Evolutionary conservation across 1,139 yeast species (phyloP).

Genomic region (Debaryomyces singareniensis): DNA sequence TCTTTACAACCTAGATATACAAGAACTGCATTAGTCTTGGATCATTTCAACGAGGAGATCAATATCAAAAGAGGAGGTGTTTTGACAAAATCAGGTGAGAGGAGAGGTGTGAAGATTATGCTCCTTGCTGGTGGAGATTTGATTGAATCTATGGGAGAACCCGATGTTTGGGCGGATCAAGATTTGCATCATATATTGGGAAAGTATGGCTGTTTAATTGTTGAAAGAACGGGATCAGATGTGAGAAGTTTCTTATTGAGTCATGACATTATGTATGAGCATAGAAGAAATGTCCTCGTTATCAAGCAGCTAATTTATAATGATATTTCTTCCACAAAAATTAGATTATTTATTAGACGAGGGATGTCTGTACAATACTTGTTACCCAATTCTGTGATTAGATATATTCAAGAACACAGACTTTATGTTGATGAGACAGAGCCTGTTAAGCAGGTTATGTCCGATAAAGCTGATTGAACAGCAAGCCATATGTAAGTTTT

Average conservation of each 20-base stretch:
- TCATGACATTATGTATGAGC: constrained; percentile 97
- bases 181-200: constrained; percentile 95
- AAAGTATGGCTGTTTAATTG: constrained; percentile 90
- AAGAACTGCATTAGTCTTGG: constrained; percentile 90
- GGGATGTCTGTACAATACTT: constrained; percentile 96
- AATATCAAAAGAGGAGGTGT: constrained; percentile 88
- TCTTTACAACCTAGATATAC: constrained; percentile 86
- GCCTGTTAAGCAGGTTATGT: constrained; percentile 89
- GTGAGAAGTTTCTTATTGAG: constrained; percentile 85
- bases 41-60: constrained; percentile 93
- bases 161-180: constrained; percentile 97
- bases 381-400: constrained; percentile 87
- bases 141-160: constrained; percentile 99
- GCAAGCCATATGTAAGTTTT: too few relatives aligned
- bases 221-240: constrained; percentile 94
- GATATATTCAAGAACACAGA: constrained; percentile 89
- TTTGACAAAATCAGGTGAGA: constrained; percentile 62
- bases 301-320: constrained; percentile 94
- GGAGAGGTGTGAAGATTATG: constrained; percentile 90
- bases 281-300: constrained; percentile 85
- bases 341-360: constrained; percentile 81
- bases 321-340: constrained; percentile 93
- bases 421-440: constrained; percentile 80
- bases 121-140: constrained; percentile 95
- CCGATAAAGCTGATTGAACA: constrained; percentile 37